These are phyloP conservation scores for Neurospora sp. DNA, from an alignment of 495 filamentous ascomycete genomes.

Conservation along the genomic window DNA sequence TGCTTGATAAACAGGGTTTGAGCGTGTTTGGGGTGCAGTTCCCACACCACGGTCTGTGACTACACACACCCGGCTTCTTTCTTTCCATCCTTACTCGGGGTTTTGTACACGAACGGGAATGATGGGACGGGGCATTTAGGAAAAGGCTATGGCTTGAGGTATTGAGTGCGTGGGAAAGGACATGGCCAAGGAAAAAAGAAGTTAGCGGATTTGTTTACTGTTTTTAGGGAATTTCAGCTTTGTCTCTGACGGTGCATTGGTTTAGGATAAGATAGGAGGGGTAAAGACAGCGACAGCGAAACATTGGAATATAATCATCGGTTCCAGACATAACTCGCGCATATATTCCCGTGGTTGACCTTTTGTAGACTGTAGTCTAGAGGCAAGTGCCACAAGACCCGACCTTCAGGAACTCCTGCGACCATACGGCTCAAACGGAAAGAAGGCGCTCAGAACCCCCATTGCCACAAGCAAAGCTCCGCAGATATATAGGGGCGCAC, in stretches of 20 bases:
- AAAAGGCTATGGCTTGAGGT: not conserved
- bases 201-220: not conserved
- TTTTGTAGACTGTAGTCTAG: not conserved
- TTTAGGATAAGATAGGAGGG: not conserved
- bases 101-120: not conserved
- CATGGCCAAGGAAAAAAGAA: not conserved
- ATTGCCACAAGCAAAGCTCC: constrained; percentile 56
- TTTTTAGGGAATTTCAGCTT: not conserved
- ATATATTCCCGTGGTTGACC: not conserved
- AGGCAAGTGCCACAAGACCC: not conserved
- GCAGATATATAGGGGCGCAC: constrained; percentile 59
- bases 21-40: not conserved
- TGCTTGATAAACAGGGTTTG: not conserved
- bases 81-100: not conserved
- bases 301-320: not conserved
- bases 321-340: not conserved
- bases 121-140: not conserved
- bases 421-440: constrained; percentile 67
- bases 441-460: constrained; percentile 47
- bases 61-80: not conserved
- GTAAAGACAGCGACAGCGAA: not conserved
- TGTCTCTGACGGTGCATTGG: not conserved
- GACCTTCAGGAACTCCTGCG: constrained; percentile 46
- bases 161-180: not conserved
- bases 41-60: not conserved